phyloP scores from a whole-genome alignment of 1,284 basidiomycete species.

The Puccinia horiana region DNA sequence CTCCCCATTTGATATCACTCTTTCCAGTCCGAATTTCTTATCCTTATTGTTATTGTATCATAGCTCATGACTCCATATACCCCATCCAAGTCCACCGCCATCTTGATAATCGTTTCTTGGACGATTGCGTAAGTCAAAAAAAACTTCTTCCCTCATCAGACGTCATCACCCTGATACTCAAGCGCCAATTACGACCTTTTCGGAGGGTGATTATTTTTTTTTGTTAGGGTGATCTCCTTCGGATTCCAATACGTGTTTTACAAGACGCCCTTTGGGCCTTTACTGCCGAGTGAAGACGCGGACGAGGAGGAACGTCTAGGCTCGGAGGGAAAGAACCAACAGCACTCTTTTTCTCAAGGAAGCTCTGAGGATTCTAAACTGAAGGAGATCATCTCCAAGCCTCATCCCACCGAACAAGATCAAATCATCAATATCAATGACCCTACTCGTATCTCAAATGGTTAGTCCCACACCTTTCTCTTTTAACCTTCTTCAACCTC shows the following conservation, averaged over 20 bases:
- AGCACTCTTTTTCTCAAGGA: conserved; percentile 11
- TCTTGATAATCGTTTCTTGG: conserved; percentile 24
- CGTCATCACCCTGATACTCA: not conserved
- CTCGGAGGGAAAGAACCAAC: conserved; percentile 1
- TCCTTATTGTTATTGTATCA: not conserved
- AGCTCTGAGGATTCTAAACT: not conserved
- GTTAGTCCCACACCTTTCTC: not conserved
- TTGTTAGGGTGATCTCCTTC: conserved; percentile 14
- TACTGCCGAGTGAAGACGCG: not conserved
- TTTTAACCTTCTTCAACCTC: not conserved
- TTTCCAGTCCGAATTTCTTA: not conserved
- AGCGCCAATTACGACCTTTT: not conserved
- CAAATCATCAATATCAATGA: not conserved
- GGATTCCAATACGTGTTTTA: conserved; percentile 25
- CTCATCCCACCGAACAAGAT: not conserved
- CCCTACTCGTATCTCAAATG: conserved; percentile 12
- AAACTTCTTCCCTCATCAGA: not conserved
- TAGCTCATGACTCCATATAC: conserved; percentile 8
- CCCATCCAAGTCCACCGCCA: conserved; percentile 13
- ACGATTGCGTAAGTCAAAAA: not conserved
- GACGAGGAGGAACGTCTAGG: conserved; percentile 33
- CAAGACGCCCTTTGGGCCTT: conserved; percentile 18
- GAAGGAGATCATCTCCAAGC: not conserved
- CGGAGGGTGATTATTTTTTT: not conserved
- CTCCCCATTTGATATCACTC: not conserved